Evolutionary conservation across 202 grass and related monocot species (phyloP).

Genomic region (Thinopyrum obtusiflorum): DNA sequence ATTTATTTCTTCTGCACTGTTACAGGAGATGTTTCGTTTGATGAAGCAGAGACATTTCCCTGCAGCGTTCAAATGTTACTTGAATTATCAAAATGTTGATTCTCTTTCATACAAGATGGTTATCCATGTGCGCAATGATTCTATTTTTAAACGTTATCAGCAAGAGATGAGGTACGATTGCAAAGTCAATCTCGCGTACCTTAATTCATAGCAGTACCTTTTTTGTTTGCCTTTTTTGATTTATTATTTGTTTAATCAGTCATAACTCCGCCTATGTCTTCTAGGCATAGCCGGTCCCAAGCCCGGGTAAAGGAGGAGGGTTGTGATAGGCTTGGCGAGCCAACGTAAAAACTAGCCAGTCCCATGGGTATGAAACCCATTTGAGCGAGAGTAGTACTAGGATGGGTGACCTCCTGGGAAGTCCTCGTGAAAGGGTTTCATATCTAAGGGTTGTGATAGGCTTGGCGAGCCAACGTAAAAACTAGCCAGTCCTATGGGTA

Average conservation of each 20-base stretch:
- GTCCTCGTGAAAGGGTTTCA: too few relatives aligned
- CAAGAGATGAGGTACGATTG: constrained; percentile 86
- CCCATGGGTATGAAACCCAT: too few relatives aligned
- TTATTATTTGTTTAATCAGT: constrained; percentile 13
- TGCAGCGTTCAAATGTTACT: constrained; percentile 85
- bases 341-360: too few relatives aligned
- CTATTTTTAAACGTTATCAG: constrained; percentile 82
- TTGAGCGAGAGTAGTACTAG: too few relatives aligned
- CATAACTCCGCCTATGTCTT: too few relatives aligned
- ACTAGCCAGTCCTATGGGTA: too few relatives aligned
- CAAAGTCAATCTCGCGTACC: constrained; percentile 17
- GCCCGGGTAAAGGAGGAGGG: too few relatives aligned
- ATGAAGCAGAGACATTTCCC: constrained; percentile 73
- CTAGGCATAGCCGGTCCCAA: too few relatives aligned
- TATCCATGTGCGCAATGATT: constrained; percentile 79
- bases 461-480: too few relatives aligned
- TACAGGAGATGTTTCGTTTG: constrained; percentile 85
- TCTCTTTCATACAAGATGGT: constrained; percentile 87
- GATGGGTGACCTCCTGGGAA: too few relatives aligned
- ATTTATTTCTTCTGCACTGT: constrained; percentile 30
- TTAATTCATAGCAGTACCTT: constrained; percentile 5
- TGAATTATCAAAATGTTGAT: constrained; percentile 77
- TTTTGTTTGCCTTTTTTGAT: neutral
- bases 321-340: too few relatives aligned
- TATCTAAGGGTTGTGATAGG: too few relatives aligned